A percentile compares a stretch with the other conserved stretches of the same genome.
These are phyloP conservation scores for Saccharomycopsis vini DNA, from an alignment of 805 yeast species.

Conservation along the genomic window DNA sequence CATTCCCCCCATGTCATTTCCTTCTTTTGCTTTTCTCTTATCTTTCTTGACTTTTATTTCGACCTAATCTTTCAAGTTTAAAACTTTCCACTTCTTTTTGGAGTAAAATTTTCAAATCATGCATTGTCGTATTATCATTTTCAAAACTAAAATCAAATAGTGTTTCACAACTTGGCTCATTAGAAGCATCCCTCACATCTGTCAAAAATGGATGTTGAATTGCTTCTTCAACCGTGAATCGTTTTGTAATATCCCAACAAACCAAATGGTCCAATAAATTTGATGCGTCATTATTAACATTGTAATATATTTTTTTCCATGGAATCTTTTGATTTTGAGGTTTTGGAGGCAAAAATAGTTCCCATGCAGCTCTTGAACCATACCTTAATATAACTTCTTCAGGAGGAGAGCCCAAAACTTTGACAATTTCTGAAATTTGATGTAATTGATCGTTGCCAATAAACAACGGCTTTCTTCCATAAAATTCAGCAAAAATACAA, in stretches of 20 bases:
- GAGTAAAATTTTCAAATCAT: conserved; percentile 39
- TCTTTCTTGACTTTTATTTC: not conserved
- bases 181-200: conserved; percentile 42
- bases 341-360: conserved; percentile 35
- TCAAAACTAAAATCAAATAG: conserved; percentile 68
- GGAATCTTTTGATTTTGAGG: conserved; percentile 33
- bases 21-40: no score
- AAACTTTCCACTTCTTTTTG: conserved; percentile 46
- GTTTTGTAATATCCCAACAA: conserved; percentile 50
- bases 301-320: conserved; percentile 56
- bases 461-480: conserved; percentile 72
- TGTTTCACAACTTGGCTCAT: conserved; percentile 45
- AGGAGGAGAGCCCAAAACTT: conserved; percentile 65
- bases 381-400: conserved; percentile 34
- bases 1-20: no score
- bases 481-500: conserved; percentile 79
- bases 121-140: conserved; percentile 27
- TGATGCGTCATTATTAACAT: conserved; percentile 43
- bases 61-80: conserved; percentile 29
- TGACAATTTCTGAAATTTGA: conserved; percentile 61
- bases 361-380: conserved; percentile 40
- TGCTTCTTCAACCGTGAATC: conserved; percentile 50
- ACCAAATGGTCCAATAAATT: conserved; percentile 47
- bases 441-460: conserved; percentile 64
- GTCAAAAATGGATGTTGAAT: conserved; percentile 48